Evolutionary conservation across 306 rosid genomes (phyloP), one percentile per base, ranked within the genome.

Genomic region (Gillenia trifoliata): DNA sequence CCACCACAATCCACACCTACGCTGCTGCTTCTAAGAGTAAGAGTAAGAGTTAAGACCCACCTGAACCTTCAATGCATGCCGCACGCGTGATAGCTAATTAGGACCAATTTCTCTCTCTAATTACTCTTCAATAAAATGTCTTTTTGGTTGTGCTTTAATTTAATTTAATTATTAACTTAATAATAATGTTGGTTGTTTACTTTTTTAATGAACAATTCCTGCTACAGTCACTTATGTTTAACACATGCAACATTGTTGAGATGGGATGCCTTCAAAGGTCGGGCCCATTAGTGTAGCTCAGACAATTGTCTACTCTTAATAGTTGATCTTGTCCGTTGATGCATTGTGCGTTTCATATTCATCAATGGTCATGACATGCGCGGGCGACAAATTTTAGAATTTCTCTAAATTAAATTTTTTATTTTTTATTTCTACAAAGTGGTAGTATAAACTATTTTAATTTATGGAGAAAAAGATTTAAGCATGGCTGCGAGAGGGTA

Each of bases 41-140:
- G n/a, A n/a, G n/a, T 36, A 57, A 71, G 74, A 31, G n/a, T 26
- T 47, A 57, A 71, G 82, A 31, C 82, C 82, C 72, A 67, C 76
- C 70, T 26, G 62, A 67, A 20, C 41, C 64, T 72, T 59, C 75
- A 33, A 63, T 55, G 77, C 75, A 71, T 70, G 83, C 76, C 4
- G 43, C 82, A 82, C 83, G 88, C 88, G 78, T 85, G 80, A 78
- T 65, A 15, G 47, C 73, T 47, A 4, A 16, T 47, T 4, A 47
- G 20, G 52, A 47, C 52, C 52, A 47, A 47, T 47, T 47, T 52
- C 72, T 45, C 30, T 72, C 67, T 66, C 64, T 81, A 69, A 16
- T 73, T 63, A 26, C 8, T 16, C 66, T 30, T 30, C n/a, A 59
- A 47, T 16, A 15, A 47, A 47, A 47, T 15, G 20, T 29, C 66